phyloP scores from a whole-genome alignment of 768 basidiomycete genomes.

The Panaeolus papilionaceus region DNA sequence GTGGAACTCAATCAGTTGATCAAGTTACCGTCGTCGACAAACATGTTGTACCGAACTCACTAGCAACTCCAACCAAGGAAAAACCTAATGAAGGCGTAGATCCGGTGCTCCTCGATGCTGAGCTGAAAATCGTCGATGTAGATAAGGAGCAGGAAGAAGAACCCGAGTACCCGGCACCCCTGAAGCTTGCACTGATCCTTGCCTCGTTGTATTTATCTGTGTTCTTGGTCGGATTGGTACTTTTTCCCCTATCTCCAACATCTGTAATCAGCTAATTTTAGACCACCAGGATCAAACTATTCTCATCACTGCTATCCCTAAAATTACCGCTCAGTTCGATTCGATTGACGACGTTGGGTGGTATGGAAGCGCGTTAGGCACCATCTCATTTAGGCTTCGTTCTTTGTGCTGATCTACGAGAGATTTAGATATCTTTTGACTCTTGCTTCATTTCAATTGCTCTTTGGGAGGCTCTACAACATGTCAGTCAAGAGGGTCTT shows the following conservation, averaged over 20 bases:
- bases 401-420: not conserved
- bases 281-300: conserved; percentile 31
- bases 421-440: not conserved
- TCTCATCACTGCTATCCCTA: conserved; percentile 31
- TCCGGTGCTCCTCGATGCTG: not conserved
- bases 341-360: conserved; percentile 29
- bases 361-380: conserved; percentile 26
- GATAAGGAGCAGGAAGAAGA: conserved; percentile 6
- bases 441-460: not conserved
- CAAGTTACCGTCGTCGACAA: not conserved
- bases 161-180: conserved; percentile 13
- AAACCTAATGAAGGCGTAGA: not conserved
- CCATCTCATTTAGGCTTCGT: conserved; percentile 15
- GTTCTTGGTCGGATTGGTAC: conserved; percentile 23
- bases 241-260: not conserved
- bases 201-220: conserved; percentile 23
- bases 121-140: not conserved
- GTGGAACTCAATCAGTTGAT: not conserved
- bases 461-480: not conserved
- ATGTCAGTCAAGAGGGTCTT: conserved; percentile 27
- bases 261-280: not conserved
- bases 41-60: too few species aligned
- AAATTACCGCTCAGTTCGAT: conserved; percentile 29
- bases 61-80: too few species aligned
- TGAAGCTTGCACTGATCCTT: conserved; percentile 16